phyloP scores from a whole-genome alignment of 257 asterid species.

The Mitragyna speciosa region DNA sequence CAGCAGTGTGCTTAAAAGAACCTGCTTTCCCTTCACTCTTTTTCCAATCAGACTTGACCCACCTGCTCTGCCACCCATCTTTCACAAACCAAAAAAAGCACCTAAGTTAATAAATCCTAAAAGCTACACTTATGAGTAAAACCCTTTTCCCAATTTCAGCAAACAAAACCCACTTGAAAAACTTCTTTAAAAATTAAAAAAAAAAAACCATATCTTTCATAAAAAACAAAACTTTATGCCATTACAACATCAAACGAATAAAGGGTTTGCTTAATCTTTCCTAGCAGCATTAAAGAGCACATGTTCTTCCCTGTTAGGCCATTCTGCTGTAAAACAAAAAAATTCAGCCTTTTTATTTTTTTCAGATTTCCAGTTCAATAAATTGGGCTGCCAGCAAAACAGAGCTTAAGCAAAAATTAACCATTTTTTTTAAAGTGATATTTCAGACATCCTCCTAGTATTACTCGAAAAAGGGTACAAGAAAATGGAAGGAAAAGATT shows the following conservation, averaged over 20 bases:
- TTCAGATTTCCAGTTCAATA: background rate
- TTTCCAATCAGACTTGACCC: constrained; percentile 98
- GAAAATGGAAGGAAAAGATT: background rate
- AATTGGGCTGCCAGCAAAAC: background rate
- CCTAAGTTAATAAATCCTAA: background rate
- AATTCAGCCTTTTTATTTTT: background rate
- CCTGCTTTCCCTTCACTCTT: constrained; percentile 92
- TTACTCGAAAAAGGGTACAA: background rate
- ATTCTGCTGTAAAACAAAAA: background rate
- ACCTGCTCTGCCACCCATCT: constrained; percentile 89
- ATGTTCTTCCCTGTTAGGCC: background rate
- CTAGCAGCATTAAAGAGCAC: background rate
- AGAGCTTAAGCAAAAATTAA: background rate
- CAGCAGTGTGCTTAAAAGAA: constrained; percentile 83
- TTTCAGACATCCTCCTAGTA: background rate
- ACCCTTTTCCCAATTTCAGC: background rate
- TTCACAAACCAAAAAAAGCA: constrained; percentile 24
- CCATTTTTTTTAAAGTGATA: background rate
- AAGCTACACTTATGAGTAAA: background rate
- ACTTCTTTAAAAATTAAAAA: background rate
- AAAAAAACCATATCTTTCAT: background rate
- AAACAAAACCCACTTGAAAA: background rate
- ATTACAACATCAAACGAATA: background rate
- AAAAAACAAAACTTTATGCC: background rate
- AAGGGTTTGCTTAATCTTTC: background rate